phyloP scores from a whole-genome alignment of 345 rosid species.

The Jatropha curcas region DNA sequence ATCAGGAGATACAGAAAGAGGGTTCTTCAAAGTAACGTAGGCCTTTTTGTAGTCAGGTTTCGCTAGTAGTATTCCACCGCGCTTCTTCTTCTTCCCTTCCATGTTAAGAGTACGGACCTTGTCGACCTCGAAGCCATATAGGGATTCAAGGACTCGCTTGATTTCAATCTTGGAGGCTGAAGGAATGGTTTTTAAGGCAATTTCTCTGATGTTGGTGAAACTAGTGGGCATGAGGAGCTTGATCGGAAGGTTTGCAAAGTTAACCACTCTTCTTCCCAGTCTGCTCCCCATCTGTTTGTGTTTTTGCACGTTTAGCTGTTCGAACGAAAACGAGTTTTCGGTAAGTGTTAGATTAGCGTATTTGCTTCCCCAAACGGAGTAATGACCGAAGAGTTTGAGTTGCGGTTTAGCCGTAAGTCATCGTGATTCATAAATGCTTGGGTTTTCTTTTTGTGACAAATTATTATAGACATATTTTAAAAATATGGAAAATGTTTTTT shows the following conservation, averaged over 20 bases:
- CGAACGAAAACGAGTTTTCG: too few species aligned
- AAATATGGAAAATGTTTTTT: too few species aligned
- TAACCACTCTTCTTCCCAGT: constrained; percentile 71
- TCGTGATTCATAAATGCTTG: too few species aligned
- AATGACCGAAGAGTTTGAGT: too few species aligned
- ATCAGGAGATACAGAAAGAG: constrained; percentile 65
- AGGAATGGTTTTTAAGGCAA: constrained; percentile 76
- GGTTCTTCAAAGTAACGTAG: constrained; percentile 60
- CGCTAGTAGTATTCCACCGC: constrained; percentile 70
- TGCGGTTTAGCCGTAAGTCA: too few species aligned
- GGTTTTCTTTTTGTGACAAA: too few species aligned
- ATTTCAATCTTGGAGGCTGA: constrained; percentile 90
- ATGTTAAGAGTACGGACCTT: constrained; percentile 87
- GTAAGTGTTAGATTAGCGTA: too few species aligned
- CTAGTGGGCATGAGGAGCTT: constrained; percentile 71
- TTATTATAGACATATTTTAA: too few species aligned
- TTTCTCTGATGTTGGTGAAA: constrained; percentile 62
- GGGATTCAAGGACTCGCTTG: constrained; percentile 90
- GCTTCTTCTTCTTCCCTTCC: constrained; percentile 91
- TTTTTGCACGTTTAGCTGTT: background rate
- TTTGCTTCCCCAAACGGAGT: too few species aligned
- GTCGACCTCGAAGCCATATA: constrained; percentile 84
- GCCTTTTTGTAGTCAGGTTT: constrained; percentile 94
- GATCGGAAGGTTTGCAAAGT: constrained; percentile 82
- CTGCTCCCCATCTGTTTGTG: constrained; percentile 59